Percentiles rank a stretch among this genome's conserved stretches.
These are phyloP conservation scores for Colletotrichum theobromicola DNA, from an alignment of 2,329 filamentous ascomycete species.

Conservation along the genomic window DNA sequence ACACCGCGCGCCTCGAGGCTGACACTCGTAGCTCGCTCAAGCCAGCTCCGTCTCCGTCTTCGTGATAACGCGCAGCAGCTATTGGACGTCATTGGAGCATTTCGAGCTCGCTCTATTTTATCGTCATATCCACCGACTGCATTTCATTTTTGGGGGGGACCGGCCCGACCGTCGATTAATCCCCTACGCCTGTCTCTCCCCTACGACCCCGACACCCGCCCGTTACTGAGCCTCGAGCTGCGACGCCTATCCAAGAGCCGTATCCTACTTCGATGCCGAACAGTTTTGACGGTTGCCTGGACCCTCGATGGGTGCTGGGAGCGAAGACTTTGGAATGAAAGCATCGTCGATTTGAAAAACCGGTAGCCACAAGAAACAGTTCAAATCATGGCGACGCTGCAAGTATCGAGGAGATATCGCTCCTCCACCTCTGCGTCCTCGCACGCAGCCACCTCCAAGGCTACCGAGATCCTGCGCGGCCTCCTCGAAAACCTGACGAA, in stretches of 20 bases:
- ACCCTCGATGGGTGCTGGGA: conserved; percentile 40
- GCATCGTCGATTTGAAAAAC: neutral
- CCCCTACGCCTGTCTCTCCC: neutral
- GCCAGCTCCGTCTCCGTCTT: neutral
- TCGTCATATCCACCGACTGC: conserved; percentile 31
- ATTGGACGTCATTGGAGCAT: neutral
- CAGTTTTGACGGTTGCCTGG: conserved; percentile 24
- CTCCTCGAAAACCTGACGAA: conserved; percentile 55
- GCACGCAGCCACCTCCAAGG: conserved; percentile 61
- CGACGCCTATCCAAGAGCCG: neutral
- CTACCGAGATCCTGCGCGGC: conserved; percentile 61
- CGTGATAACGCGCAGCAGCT: neutral
- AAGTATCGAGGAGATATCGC: conserved; percentile 58
- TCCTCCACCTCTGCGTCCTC: conserved; percentile 68
- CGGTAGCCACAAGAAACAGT: neutral
- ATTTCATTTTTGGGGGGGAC: conserved; percentile 15
- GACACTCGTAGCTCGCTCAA: conserved; percentile 7
- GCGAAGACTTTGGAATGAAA: conserved; percentile 21
- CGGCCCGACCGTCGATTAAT: neutral
- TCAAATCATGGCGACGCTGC: conserved; percentile 53
- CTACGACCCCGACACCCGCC: neutral
- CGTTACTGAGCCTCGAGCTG: conserved; percentile 4
- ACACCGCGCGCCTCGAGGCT: conserved; percentile 17
- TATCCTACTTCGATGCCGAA: conserved; percentile 21
- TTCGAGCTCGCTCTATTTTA: conserved; percentile 25